phyloP scores from a whole-genome alignment of 768 basidiomycete species.

The Lenzites betulinus region DNA sequence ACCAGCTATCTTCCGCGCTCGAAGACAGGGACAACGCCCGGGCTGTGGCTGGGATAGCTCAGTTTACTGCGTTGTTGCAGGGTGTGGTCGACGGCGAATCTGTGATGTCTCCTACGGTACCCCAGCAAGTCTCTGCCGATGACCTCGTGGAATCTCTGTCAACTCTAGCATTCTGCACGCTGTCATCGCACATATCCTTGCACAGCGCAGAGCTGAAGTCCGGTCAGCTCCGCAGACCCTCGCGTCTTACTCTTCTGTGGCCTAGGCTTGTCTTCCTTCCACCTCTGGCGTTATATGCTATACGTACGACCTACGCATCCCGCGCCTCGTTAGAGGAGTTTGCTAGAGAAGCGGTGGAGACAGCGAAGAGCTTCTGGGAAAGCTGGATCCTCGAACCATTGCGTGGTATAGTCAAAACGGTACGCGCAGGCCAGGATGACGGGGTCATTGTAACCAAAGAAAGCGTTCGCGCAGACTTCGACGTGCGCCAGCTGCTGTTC shows the following conservation, averaged over 20 bases:
- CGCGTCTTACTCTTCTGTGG: constrained; percentile 72
- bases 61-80: constrained; percentile 16
- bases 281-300: constrained; percentile 56
- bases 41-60: constrained; percentile 22
- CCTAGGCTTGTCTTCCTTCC: constrained; percentile 80
- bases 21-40: constrained; percentile 11
- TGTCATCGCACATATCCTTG: constrained; percentile 16
- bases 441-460: constrained; percentile 77
- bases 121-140: neutral
- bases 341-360: constrained; percentile 62
- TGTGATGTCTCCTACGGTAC: neutral
- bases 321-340: constrained; percentile 59
- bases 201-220: constrained; percentile 29
- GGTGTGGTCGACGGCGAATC: constrained; percentile 10
- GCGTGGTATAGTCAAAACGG: constrained; percentile 78
- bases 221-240: constrained; percentile 61
- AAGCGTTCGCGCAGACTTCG: constrained; percentile 82
- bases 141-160: constrained; percentile 21
- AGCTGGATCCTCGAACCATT: constrained; percentile 89
- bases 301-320: constrained; percentile 56
- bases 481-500: constrained; percentile 47
- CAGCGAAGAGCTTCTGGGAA: constrained; percentile 68
- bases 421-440: constrained; percentile 77
- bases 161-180: constrained; percentile 18
- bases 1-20: constrained; percentile 41